Base-by-base conservation (phyloP, 805 yeast species). In the Wickerhamiella lipophila region DNA sequence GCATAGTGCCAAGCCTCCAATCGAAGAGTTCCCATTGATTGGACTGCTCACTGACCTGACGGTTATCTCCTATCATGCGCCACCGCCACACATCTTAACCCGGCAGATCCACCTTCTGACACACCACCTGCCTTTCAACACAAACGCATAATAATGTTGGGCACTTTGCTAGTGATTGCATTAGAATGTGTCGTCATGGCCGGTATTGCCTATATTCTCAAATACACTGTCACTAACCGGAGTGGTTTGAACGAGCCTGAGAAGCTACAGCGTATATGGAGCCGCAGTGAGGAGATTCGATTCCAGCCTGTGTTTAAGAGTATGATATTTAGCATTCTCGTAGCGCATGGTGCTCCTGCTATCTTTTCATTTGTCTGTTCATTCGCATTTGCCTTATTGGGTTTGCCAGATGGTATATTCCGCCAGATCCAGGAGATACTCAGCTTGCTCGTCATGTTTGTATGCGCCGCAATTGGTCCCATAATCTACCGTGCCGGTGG, bases 251-350 rank as follows among this genome's bases (percentile, higher is more conserved):
- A 52, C 23, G 61, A 58, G 49, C 60, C 60, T 1, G 61, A 58
- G 35, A 58, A 58, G 50, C 46, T 58, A 12, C 57, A 58, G 36
- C 58, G 61, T n/a, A 56, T 58, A 32, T 58, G 61, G 61, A 54
- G 56, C 36, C 61, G 61, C 26, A 54, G 59, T 18, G 51, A 55
- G 22, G 61, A 58, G 29, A 58, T 58, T 50, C 49, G 61, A n/a
- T 57, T 47, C 50, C 61, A 58, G 55, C 61, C 61, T 11, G 57
- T 58, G 1, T 38, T 42, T 46, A 47, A 51, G n/a, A 56, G 60
- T 41, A 49, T 57, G 38, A 19, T 50, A 22, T 58, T 57, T 25
- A 53, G 59, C 1, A 48, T 57, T n/a, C 53, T 44, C 16, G 57
- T 54, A 19, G 54, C 58, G 11, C 57, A 52, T 49, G 61, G 61